These are phyloP conservation scores for Tricholoma matsutake DNA, from an alignment of 768 basidiomycete species.

Conservation along the genomic window DNA sequence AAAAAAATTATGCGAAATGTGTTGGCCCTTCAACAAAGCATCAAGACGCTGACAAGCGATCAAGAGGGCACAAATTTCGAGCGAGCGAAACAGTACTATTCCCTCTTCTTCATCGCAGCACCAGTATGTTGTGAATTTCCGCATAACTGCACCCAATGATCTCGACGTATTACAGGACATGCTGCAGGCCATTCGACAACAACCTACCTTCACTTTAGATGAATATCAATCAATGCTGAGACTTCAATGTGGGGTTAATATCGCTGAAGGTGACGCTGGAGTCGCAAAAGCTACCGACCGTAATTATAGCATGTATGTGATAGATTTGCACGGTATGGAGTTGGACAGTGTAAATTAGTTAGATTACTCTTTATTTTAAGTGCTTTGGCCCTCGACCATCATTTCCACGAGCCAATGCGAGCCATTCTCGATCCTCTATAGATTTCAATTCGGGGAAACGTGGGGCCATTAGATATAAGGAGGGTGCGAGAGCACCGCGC, in stretches of 20 bases:
- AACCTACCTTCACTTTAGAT: constrained; percentile 76
- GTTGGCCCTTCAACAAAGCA: constrained; percentile 86
- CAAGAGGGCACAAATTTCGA: constrained; percentile 66
- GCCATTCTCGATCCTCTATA: constrained; percentile 33
- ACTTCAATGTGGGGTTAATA: constrained; percentile 84
- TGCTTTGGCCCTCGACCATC: background rate
- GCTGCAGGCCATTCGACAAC: constrained; percentile 64
- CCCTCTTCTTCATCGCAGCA: constrained; percentile 70
- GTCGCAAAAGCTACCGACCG: constrained; percentile 56
- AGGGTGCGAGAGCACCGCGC: constrained; percentile 23
- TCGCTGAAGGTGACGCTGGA: constrained; percentile 46
- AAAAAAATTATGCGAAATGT: constrained; percentile 88
- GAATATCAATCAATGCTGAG: constrained; percentile 91
- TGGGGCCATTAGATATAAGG: constrained; percentile 18
- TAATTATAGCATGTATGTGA: constrained; percentile 84
- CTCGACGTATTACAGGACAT: constrained; percentile 52
- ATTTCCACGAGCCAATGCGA: constrained; percentile 18
- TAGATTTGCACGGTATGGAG: constrained; percentile 84
- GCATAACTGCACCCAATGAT: background rate
- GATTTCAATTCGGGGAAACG: constrained; percentile 27
- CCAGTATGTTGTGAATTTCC: constrained; percentile 49
- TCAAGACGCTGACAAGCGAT: constrained; percentile 71
- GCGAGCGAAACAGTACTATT: constrained; percentile 76
- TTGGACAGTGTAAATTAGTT: constrained; percentile 37
- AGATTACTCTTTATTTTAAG: background rate